Conservation (phyloP, 805 yeast genomes). For the Metschnikowia santaceciliae region DNA sequence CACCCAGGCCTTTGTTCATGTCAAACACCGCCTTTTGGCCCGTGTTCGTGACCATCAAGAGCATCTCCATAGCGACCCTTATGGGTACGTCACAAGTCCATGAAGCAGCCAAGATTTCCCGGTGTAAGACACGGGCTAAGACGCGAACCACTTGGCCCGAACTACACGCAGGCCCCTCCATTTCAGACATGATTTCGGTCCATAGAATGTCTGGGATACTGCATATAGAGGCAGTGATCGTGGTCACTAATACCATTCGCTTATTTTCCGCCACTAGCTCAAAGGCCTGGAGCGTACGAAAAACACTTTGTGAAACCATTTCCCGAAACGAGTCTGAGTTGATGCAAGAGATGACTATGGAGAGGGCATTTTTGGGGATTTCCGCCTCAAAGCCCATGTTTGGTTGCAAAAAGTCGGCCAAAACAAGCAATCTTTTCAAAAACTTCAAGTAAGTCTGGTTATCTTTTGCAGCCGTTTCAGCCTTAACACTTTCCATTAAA, state of each 20-base stretch:
- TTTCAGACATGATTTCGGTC: background rate
- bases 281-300: background rate
- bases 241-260: background rate
- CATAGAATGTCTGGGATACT: background rate
- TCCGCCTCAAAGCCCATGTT: background rate
- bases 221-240: background rate
- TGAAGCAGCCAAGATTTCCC: background rate
- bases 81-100: background rate
- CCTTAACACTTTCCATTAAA: background rate
- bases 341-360: background rate
- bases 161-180: background rate
- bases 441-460: background rate
- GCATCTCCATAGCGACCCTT: background rate
- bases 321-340: background rate
- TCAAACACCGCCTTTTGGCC: conserved; percentile 4
- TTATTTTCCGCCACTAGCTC: background rate
- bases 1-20: background rate
- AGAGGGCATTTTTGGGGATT: background rate
- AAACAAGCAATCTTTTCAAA: background rate
- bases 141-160: background rate
- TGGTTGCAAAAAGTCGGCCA: conserved; percentile 1
- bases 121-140: background rate
- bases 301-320: background rate
- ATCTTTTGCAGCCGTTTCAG: background rate
- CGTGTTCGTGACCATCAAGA: background rate